phyloP scores from a whole-genome alignment of 179 eudicot genomes.

The Spergularia azorica region DNA sequence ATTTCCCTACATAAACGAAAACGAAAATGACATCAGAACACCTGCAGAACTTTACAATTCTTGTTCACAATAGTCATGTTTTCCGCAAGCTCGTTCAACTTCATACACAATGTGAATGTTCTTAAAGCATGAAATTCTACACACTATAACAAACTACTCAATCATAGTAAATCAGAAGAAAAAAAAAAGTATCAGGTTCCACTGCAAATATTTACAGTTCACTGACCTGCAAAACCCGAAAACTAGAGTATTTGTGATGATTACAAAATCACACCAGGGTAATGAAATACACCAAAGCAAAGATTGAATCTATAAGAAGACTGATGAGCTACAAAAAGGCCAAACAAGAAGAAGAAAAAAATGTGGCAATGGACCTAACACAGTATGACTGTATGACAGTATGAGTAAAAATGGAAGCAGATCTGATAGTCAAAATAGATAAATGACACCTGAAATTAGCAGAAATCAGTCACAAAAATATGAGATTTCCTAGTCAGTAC shows the following conservation, averaged over 20 bases:
- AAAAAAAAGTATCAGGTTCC: no score
- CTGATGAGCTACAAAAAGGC: background rate
- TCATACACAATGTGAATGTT: no score
- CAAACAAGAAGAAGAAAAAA: background rate
- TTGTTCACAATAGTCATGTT: background rate
- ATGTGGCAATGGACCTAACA: no score
- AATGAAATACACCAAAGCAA: constrained; percentile 3
- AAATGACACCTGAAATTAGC: constrained; percentile 17
- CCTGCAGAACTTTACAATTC: no score
- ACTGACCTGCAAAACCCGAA: constrained; percentile 16
- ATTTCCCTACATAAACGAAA: constrained; percentile 23
- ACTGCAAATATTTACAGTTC: background rate
- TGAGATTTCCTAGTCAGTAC: constrained; percentile 17
- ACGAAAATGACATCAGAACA: constrained; percentile 1
- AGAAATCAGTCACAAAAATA: background rate
- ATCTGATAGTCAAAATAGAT: constrained; percentile 31
- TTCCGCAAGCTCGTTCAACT: background rate
- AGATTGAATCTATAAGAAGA: background rate
- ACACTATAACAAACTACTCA: no score
- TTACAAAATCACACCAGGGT: background rate
- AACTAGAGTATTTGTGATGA: background rate
- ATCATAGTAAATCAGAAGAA: no score
- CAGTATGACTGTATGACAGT: no score
- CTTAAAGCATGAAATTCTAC: no score
- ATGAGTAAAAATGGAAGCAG: constrained; percentile 7